Evolutionary conservation across 768 basidiomycete genomes (phyloP).

Genomic region (Tephrocybe sp.): DNA sequence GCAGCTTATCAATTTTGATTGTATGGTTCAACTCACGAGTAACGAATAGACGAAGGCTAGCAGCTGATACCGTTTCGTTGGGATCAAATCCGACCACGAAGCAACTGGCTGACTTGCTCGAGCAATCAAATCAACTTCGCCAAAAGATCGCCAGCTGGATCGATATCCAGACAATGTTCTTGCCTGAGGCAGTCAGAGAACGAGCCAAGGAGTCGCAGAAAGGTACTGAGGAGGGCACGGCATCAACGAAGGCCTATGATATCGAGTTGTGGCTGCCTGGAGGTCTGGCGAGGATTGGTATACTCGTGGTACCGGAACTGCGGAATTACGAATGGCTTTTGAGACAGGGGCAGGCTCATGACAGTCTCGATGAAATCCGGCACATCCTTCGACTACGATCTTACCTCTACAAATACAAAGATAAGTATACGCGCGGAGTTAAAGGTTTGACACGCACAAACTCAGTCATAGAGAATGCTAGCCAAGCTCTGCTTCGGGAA

Average conservation of each 20-base stretch:
- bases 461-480: neutral
- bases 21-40: neutral
- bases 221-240: neutral
- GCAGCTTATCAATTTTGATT: neutral
- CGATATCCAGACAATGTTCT: neutral
- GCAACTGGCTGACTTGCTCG: neutral
- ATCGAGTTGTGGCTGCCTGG: neutral
- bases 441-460: neutral
- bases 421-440: neutral
- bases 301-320: too few relatives aligned
- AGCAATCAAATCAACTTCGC: neutral
- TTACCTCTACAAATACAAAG: neutral
- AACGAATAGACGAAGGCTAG: neutral
- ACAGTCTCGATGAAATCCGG: neutral
- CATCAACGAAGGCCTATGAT: neutral
- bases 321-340: slow-evolving; percentile 1
- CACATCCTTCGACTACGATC: neutral
- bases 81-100: neutral
- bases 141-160: neutral
- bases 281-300: too few relatives aligned
- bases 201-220: neutral
- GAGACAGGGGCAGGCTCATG: neutral
- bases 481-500: neutral
- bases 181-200: neutral
- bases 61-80: neutral